phyloP scores from a whole-genome alignment of 202 grass and related monocot species.

The Saccharum hybrid region DNA sequence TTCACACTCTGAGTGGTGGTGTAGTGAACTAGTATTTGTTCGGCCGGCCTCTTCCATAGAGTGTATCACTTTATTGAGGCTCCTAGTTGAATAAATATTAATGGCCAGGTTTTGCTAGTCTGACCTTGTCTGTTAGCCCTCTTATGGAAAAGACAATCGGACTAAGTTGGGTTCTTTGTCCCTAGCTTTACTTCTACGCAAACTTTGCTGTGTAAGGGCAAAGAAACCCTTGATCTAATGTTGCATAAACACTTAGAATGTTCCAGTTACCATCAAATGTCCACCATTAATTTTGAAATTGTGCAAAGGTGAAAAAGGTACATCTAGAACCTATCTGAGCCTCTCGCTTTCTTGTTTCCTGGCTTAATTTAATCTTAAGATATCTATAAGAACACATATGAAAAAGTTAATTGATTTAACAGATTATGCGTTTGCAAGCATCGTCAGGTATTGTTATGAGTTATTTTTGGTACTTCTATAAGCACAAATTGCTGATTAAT shows the following conservation, averaged over 20 bases:
- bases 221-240: background rate
- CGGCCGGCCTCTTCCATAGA: background rate
- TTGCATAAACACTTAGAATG: background rate
- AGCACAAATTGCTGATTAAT: background rate
- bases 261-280: background rate
- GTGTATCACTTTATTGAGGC: background rate
- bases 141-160: background rate
- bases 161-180: background rate
- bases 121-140: slow-evolving; percentile 16
- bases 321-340: slow-evolving; percentile 4
- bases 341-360: background rate
- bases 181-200: background rate
- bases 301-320: background rate
- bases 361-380: background rate
- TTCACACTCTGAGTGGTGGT: background rate
- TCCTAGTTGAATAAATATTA: background rate
- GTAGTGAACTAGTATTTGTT: background rate
- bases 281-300: background rate
- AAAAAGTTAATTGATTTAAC: slow-evolving; percentile 5
- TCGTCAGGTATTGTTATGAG: background rate
- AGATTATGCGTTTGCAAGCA: background rate
- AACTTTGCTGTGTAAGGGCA: background rate
- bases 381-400: background rate
- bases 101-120: background rate
- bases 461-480: background rate